Evolutionary conservation across 352 stramenopile genomes (phyloP), one percentile per base, ranked within the genome.

Genomic region (Phytopythium oedochilum): DNA sequence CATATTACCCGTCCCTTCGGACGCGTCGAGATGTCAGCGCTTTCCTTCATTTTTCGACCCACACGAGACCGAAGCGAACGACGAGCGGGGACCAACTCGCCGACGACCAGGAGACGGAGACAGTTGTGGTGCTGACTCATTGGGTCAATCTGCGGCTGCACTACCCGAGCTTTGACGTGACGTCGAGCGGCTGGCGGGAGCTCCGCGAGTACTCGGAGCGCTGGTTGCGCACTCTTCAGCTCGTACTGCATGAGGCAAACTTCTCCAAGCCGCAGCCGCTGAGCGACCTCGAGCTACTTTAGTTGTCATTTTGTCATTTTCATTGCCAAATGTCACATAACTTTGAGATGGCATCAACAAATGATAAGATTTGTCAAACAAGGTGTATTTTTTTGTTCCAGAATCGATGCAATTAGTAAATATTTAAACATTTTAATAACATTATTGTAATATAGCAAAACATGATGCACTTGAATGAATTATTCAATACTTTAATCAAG

Each of bases 21-120:
- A 61, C 75, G 18, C 68, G 73, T 0, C 70, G 68, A 26, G 68
- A 84, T 48, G 67, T 77, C 31, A 77, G 43, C 14, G 56, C 66
- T 18, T 54, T 64, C 32, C 22, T 73, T 7, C 55, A 71, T 12
- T 60, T 73, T 29, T 60, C 59, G 2, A 71, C 66, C 15, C 69
- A 68, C 35, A 35, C 20, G 31, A 23, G 34, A 14, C 48, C 48
- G 14, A 55, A 23, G 34, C 48, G 5, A 11, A 7, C 20, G 12
- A 22, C 20, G 22, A 20, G 7, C 48, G 20, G 9, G 31, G 22
- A 31, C 22, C 11, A 31, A 3, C 10, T 3, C 9, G 40, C 15
- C 15, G 26, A 20, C 44, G 52, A 55, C 23, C 17, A 51, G 11
- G 39, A 58, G 28, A 44, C 20, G 12, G 52, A 58, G 28, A 8